Conservation (phyloP, 176 grass and related monocot species). For the Rhipidocladum racemiflorum region DNA sequence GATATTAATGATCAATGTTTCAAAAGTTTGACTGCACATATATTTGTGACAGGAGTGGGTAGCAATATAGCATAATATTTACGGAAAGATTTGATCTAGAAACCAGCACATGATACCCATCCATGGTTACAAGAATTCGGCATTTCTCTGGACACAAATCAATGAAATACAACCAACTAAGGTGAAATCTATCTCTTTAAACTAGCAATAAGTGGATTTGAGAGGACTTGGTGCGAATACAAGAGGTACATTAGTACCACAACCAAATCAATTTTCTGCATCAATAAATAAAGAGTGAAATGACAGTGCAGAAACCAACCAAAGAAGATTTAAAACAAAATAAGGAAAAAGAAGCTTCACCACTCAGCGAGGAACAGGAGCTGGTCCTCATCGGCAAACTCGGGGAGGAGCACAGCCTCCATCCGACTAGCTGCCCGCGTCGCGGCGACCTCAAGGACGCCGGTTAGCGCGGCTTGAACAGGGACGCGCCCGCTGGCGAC, state of each 20-base stretch:
- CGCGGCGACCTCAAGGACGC: constrained; percentile 31
- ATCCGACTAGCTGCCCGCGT: constrained; percentile 17
- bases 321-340: background rate
- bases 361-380: constrained; percentile 47
- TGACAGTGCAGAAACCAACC: background rate
- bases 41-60: too few species aligned
- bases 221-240: background rate
- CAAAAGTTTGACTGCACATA: too few species aligned
- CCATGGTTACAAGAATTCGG: background rate
- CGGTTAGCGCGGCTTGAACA: constrained; percentile 6
- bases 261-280: background rate
- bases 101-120: background rate
- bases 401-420: constrained; percentile 44
- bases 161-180: background rate
- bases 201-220: background rate
- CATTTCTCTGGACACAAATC: background rate
- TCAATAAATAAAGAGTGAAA: background rate
- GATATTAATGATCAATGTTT: too few species aligned
- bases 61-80: background rate
- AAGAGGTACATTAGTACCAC: background rate
- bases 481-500: background rate
- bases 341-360: constrained; percentile 31
- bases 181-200: background rate
- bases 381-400: constrained; percentile 47
- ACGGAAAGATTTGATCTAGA: background rate